Conservation (phyloP, 805 yeast genomes). For the Candida nitratophila region DNA sequence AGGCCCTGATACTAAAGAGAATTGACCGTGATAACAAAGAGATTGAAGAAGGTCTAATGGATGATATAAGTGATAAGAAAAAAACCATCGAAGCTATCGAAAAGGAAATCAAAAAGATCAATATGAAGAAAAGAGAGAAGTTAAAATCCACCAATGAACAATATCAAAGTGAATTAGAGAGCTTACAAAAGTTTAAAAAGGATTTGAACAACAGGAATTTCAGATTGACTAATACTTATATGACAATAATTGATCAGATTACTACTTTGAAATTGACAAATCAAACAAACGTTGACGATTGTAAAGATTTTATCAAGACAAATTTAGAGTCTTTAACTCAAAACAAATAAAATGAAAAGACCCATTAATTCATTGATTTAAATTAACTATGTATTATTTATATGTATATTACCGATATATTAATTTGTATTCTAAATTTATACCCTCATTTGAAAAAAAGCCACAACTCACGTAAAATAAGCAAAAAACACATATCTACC, state of each 20-base stretch:
- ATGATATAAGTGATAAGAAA: slow-evolving; percentile 12
- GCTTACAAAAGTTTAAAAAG: slow-evolving; percentile 42
- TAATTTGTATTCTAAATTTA: background rate
- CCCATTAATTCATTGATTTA: too few species aligned
- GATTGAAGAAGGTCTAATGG: slow-evolving; percentile 8
- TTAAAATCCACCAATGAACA: slow-evolving; percentile 20
- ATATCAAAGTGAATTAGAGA: slow-evolving; percentile 44
- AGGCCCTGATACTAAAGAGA: background rate
- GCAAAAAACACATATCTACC: background rate
- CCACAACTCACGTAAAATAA: background rate
- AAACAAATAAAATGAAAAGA: background rate
- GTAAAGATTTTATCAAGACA: background rate
- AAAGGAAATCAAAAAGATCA: slow-evolving; percentile 10
- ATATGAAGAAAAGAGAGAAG: slow-evolving; percentile 9
- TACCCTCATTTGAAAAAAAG: background rate
- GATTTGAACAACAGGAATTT: slow-evolving; percentile 41
- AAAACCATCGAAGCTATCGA: slow-evolving; percentile 10
- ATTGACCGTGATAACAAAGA: slow-evolving; percentile 11
- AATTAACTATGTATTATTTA: background rate
- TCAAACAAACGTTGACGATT: slow-evolving; percentile 56
- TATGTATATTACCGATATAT: background rate
- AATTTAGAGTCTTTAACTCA: background rate
- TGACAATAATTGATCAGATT: slow-evolving; percentile 50
- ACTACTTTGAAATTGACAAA: slow-evolving; percentile 61
- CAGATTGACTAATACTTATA: slow-evolving; percentile 45